Percentiles rank a stretch among this genome's conserved stretches.
These are phyloP conservation scores for Colletotrichum magnum DNA, from an alignment of 2,329 filamentous ascomycete species.

Conservation along the genomic window DNA sequence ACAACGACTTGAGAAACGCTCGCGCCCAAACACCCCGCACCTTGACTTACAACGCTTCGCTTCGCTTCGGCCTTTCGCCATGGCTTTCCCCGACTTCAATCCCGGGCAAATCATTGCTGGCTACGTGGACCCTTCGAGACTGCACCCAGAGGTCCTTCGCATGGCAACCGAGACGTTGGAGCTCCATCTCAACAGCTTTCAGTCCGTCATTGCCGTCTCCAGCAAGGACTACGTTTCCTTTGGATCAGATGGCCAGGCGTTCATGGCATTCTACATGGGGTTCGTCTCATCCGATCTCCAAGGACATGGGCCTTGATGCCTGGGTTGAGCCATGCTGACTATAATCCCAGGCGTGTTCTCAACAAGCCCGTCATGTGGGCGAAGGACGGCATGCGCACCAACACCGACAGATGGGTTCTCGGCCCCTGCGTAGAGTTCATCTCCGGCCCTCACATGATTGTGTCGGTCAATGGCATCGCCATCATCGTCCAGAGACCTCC, in stretches of 20 bases:
- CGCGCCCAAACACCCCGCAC: background rate
- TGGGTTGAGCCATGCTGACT: slow-evolving; percentile 3
- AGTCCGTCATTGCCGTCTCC: slow-evolving; percentile 34
- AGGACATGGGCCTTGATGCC: too few relatives aligned
- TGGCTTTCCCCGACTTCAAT: slow-evolving; percentile 27
- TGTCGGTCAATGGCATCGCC: slow-evolving; percentile 30
- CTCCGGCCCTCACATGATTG: slow-evolving; percentile 31
- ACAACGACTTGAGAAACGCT: background rate
- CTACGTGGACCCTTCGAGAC: slow-evolving; percentile 24
- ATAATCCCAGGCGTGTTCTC: slow-evolving; percentile 15
- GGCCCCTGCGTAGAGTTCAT: slow-evolving; percentile 31
- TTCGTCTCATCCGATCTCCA: background rate
- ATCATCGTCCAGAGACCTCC: slow-evolving; percentile 30
- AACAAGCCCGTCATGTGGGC: slow-evolving; percentile 36
- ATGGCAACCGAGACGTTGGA: slow-evolving; percentile 30
- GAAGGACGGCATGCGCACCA: slow-evolving; percentile 31
- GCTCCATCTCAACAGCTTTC: slow-evolving; percentile 33
- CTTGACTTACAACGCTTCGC: slow-evolving; percentile 14
- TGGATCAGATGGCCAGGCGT: slow-evolving; percentile 32
- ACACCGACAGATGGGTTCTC: slow-evolving; percentile 35
- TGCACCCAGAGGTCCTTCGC: slow-evolving; percentile 22
- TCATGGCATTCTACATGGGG: slow-evolving; percentile 36
- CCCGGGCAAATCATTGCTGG: slow-evolving; percentile 33
- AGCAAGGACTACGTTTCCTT: slow-evolving; percentile 22
- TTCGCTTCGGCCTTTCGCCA: slow-evolving; percentile 10